These are phyloP conservation scores for Draba incana DNA, from an alignment of 345 rosid genomes.

Conservation along the genomic window DNA sequence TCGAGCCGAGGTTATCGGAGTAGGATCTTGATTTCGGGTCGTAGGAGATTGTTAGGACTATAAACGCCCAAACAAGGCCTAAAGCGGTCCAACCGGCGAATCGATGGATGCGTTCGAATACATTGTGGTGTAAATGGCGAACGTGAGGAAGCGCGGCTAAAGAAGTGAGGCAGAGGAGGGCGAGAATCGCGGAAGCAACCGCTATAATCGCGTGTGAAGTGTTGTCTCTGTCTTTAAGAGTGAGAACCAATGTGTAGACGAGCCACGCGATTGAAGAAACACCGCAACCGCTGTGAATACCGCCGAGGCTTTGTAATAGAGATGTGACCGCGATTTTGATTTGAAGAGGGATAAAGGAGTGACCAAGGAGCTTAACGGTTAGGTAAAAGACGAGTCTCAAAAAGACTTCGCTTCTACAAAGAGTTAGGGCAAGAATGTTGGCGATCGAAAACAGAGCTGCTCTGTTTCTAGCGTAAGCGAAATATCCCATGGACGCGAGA, in stretches of 20 bases:
- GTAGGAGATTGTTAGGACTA: constrained; percentile 60
- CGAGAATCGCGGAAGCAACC: constrained; percentile 60
- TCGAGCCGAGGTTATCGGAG: constrained; percentile 48
- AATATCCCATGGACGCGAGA: constrained; percentile 62
- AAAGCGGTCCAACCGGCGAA: constrained; percentile 80
- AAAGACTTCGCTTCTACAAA: constrained; percentile 78
- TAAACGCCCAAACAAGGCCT: constrained; percentile 68
- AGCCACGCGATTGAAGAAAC: constrained; percentile 80
- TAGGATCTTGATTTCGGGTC: constrained; percentile 63
- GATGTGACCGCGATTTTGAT: constrained; percentile 68
- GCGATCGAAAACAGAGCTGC: constrained; percentile 69
- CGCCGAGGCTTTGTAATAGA: constrained; percentile 75
- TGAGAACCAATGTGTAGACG: constrained; percentile 56
- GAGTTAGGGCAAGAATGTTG: constrained; percentile 69
- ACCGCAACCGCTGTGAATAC: constrained; percentile 81
- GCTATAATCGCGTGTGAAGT: constrained; percentile 61
- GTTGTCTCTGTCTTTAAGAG: constrained; percentile 56
- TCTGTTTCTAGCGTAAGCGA: constrained; percentile 66
- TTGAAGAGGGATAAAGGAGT: constrained; percentile 57
- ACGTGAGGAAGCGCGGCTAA: constrained; percentile 74
- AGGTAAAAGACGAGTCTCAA: constrained; percentile 64
- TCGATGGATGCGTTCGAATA: constrained; percentile 73
- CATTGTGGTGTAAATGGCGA: constrained; percentile 83
- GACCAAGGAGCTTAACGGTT: constrained; percentile 58
- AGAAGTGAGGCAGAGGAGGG: constrained; percentile 60